Conservation (phyloP, 108 stramenopile genomes). For the Nannochloropsis granulata region DNA sequence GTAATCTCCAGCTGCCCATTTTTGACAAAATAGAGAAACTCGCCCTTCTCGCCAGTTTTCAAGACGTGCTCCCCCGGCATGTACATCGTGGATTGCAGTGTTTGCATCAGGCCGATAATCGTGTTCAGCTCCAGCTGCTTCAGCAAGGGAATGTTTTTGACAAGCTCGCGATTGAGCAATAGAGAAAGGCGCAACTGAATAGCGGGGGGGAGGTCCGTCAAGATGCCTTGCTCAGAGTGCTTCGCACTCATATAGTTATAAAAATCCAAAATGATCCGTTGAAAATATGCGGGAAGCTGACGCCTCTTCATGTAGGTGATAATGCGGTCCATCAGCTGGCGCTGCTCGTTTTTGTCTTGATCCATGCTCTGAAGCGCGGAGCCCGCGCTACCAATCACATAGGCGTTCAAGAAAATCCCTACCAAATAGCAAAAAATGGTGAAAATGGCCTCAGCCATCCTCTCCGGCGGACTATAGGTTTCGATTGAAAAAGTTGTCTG, state of each 20-base stretch:
- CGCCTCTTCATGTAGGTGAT: background rate
- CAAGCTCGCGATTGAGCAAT: background rate
- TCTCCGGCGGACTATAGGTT: background rate
- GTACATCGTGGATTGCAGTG: background rate
- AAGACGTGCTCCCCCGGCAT: background rate
- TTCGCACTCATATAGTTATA: background rate
- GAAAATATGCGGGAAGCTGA: background rate
- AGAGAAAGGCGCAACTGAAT: background rate
- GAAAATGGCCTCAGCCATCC: background rate
- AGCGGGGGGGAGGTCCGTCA: background rate
- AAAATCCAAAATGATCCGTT: background rate
- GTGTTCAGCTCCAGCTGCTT: background rate
- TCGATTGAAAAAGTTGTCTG: background rate
- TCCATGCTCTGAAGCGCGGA: background rate
- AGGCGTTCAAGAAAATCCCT: background rate
- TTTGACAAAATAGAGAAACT: background rate
- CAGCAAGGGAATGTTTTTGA: background rate
- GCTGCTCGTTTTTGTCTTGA: background rate
- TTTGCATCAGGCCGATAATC: background rate
- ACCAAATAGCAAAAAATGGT: background rate
- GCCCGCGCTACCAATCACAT: background rate
- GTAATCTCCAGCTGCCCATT: background rate
- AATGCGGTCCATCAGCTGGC: background rate
- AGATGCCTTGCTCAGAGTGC: background rate
- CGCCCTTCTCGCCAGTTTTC: background rate